Evolutionary conservation across 1,139 yeast genomes (phyloP).

Genomic region (Yamadazyma atlantica): DNA sequence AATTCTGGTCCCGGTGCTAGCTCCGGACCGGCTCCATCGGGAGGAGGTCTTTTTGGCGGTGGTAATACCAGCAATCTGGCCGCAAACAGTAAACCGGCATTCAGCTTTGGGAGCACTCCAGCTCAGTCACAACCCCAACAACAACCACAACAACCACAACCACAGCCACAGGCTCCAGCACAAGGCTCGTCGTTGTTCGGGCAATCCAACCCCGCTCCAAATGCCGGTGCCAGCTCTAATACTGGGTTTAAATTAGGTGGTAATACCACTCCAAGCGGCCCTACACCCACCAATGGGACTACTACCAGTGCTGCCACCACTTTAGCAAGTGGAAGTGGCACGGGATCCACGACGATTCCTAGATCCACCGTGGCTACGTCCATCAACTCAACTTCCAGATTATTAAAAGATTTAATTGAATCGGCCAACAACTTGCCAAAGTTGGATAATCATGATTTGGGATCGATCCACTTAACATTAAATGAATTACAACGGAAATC

Average conservation of each 20-base stretch:
- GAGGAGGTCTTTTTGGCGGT: constrained; percentile 8
- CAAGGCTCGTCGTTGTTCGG: neutral
- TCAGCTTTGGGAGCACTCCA: constrained; percentile 13
- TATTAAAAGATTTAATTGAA: constrained; percentile 63
- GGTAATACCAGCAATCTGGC: neutral
- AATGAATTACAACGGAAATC: constrained; percentile 77
- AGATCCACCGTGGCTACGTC: constrained; percentile 6
- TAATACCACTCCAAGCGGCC: neutral
- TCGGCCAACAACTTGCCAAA: constrained; percentile 71
- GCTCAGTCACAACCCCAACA: constrained; percentile 6
- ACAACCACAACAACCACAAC: constrained; percentile 2
- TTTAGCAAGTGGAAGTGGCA: neutral
- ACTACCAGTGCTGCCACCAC: constrained; percentile 1
- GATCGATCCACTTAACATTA: constrained; percentile 72
- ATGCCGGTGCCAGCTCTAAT: neutral
- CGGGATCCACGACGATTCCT: constrained; percentile 3
- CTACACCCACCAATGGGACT: neutral
- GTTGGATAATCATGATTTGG: constrained; percentile 57
- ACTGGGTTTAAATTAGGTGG: constrained; percentile 5
- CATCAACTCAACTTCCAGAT: constrained; percentile 10
- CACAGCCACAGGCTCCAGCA: neutral
- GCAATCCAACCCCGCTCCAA: neutral
- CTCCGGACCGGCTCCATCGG: constrained; percentile 1
- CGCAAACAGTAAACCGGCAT: constrained; percentile 7
- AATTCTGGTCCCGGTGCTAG: constrained; percentile 5